Conservation (phyloP, 805 yeast genomes). For the Barnettozyma wickerhamii region DNA sequence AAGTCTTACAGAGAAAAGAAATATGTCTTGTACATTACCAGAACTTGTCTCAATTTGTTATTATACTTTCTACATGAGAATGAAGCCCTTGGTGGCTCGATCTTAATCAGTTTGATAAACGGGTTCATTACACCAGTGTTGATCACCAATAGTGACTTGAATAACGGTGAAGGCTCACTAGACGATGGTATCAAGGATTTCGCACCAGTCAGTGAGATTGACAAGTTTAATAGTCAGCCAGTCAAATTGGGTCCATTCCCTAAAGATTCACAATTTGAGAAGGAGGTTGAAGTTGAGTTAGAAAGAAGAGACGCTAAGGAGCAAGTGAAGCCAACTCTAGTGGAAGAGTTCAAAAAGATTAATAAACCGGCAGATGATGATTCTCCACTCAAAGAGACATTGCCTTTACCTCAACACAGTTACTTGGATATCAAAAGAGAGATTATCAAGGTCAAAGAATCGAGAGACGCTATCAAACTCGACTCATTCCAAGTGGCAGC, state of each 20-base stretch:
- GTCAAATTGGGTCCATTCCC: constrained; percentile 84
- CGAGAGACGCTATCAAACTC: constrained; percentile 67
- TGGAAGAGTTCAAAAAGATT: constrained; percentile 62
- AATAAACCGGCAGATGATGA: constrained; percentile 37
- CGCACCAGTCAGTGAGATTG: constrained; percentile 39
- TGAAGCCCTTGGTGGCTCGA: constrained; percentile 87
- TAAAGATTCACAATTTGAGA: constrained; percentile 75
- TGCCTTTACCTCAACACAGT: constrained; percentile 86
- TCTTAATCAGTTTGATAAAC: constrained; percentile 80
- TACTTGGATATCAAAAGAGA: constrained; percentile 76
- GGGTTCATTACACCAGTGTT: constrained; percentile 60
- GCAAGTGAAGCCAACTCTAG: constrained; percentile 38
- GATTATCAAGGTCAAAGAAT: constrained; percentile 74
- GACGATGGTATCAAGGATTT: constrained; percentile 33
- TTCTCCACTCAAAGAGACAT: constrained; percentile 66
- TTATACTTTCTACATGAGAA: constrained; percentile 87
- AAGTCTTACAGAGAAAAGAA: constrained; percentile 67
- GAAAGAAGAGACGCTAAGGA: constrained; percentile 71
- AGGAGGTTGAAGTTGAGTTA: constrained; percentile 81
- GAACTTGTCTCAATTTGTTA: constrained; percentile 79
- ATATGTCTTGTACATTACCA: constrained; percentile 71
- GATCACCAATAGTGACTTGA: constrained; percentile 16
- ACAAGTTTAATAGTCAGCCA: constrained; percentile 61
- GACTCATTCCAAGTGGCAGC: constrained; percentile 72
- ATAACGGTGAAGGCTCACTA: constrained; percentile 33